A percentile compares a stretch with the other conserved stretches of the same genome.
Conservation (phyloP, 1,139 yeast genomes). For the Meyerozyma guilliermondii region DNA sequence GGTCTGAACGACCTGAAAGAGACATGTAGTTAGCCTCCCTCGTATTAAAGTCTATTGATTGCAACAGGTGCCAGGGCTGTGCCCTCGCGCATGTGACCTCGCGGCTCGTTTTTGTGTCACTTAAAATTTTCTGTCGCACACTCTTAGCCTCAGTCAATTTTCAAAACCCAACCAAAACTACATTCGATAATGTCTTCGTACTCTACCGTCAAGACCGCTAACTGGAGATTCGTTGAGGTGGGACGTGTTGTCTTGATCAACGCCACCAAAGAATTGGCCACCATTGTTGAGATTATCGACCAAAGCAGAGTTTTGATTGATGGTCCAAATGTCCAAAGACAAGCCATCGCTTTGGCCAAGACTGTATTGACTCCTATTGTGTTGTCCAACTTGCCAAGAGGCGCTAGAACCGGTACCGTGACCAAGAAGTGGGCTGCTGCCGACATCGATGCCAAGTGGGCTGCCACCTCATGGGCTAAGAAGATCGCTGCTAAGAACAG, state of each 20-base stretch:
- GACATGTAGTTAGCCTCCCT: too few species aligned
- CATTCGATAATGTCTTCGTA: conserved; percentile 27
- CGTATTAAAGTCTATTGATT: too few species aligned
- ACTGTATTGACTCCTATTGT: conserved; percentile 92
- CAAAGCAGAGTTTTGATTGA: conserved; percentile 98
- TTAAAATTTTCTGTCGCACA: conserved; percentile 2
- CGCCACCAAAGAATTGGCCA: conserved; percentile 72
- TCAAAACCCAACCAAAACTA: conserved; percentile 1
- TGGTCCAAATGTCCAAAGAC: conserved; percentile 96
- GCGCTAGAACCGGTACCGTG: conserved; percentile 82
- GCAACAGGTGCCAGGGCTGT: neutral
- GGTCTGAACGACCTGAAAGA: too few species aligned
- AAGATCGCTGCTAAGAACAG: conserved; percentile 92
- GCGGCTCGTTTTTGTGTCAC: neutral
- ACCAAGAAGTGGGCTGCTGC: conserved; percentile 93
- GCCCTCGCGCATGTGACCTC: neutral
- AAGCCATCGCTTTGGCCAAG: conserved; percentile 80
- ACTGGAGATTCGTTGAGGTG: conserved; percentile 99
- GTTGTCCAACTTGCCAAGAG: conserved; percentile 84
- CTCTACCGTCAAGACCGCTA: conserved; percentile 87
- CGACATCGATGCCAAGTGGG: conserved; percentile 87
- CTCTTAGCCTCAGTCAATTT: neutral
- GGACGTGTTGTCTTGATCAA: conserved; percentile 97
- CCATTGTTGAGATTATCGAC: conserved; percentile 97
- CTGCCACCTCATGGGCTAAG: conserved; percentile 94